Base-by-base conservation (phyloP, 2,329 filamentous ascomycete species). In the Monosporascus sp. region DNA sequence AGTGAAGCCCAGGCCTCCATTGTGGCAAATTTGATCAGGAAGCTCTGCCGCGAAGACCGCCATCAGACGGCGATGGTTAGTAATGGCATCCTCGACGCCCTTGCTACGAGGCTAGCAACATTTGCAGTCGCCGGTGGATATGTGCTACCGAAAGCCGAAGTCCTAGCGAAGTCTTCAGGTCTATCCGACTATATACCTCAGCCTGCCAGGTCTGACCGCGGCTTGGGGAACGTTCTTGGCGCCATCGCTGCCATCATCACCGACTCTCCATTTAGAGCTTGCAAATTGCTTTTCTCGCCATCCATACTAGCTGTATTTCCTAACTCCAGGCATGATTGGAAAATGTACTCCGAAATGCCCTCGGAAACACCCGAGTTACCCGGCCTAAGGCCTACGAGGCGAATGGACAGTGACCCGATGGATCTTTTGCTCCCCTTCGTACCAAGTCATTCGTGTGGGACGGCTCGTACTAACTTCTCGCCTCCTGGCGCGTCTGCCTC, bases 211-310 rank as follows among this genome's bases (percentile, higher is more conserved):
- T 73, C 77, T 16, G 76, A 74, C 17, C 76, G 82, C 26, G 82
- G 81, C 55, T 72, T 96, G 40, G 79, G 84, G 2, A 83, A 84
- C 9, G 81, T 96, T 19, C 73, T 97, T 7, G 86, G 91, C 57
- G 90, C 92, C 0, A 82, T 96, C 49, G 81, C 85, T 20, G 81
- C 85, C 46, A 87, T 97, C 48, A 82, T 96, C 49, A 82, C 85
- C 56, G 84, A 90, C 62, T 97, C 93, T 1, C 87, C 86, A 60
- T 89, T 87, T 69, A 83, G 91, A 52, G 86, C 90, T 9, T 86
- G 86, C 59, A 82, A 90, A 62, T 79, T 90, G 48, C 71, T 87
- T 44, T 86, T 82, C 55, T 87, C 87, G 1, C 86, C 86, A 2
- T 80, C 84, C 0, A 83, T 91, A 41, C 72, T 89, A 52, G 82